Conservation (phyloP, 2,329 filamentous ascomycete species). For the Ophiostoma angusticollis region DNA sequence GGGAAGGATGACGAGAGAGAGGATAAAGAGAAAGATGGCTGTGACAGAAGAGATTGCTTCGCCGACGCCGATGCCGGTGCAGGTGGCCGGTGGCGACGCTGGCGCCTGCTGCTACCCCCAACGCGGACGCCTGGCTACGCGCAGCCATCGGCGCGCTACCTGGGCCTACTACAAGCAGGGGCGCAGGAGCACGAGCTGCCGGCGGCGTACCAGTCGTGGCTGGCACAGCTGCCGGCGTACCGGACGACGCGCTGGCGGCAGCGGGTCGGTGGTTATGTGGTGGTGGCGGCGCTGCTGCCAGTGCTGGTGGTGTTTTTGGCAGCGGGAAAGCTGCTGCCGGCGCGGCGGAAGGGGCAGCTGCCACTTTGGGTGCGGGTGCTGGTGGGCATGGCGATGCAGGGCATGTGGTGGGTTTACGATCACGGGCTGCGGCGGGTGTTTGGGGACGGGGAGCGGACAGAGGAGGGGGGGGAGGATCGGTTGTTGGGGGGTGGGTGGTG, state of each 20-base stretch:
- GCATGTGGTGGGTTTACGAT: constrained; percentile 35
- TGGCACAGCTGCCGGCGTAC: constrained; percentile 58
- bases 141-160: constrained; percentile 72
- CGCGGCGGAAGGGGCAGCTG: constrained; percentile 30
- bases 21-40: constrained; percentile 11
- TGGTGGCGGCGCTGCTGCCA: constrained; percentile 48
- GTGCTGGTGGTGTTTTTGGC: constrained; percentile 31
- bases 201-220: constrained; percentile 60
- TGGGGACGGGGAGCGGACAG: constrained; percentile 71
- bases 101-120: too few species aligned
- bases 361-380: constrained; percentile 53
- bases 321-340: constrained; percentile 21
- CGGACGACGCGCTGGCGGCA: constrained; percentile 55
- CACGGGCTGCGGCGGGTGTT: constrained; percentile 45
- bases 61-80: too few species aligned
- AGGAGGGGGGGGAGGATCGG: neutral
- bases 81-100: too few species aligned
- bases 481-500: too few species aligned
- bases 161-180: constrained; percentile 67
- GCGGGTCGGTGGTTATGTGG: constrained; percentile 47
- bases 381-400: constrained; percentile 38
- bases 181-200: constrained; percentile 73
- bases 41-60: constrained; percentile 9
- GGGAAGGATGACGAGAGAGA: constrained; percentile 11
- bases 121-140: constrained; percentile 62